phyloP scores from a whole-genome alignment of 257 asterid species.

The Catharanthus roseus region DNA sequence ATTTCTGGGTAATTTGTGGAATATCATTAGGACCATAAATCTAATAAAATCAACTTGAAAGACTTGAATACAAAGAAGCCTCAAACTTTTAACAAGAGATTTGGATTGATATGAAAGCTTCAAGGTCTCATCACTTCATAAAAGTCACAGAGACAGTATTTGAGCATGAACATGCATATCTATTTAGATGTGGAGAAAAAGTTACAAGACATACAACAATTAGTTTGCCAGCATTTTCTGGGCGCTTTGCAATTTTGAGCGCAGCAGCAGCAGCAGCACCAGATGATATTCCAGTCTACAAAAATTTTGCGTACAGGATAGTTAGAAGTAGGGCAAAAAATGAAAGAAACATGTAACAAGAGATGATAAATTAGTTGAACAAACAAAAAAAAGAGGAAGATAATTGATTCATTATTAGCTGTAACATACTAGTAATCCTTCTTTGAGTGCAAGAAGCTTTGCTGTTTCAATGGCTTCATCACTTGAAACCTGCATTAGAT shows the following conservation, averaged over 20 bases:
- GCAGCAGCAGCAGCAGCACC: conserved; percentile 96
- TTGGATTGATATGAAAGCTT: too few relatives aligned
- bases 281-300: conserved; percentile 89
- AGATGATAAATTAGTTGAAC: not conserved
- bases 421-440: conserved; percentile 70
- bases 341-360: not conserved
- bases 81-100: too few relatives aligned
- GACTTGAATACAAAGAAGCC: too few relatives aligned
- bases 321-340: not conserved
- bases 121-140: too few relatives aligned
- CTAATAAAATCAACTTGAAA: too few relatives aligned
- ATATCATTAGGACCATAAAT: too few relatives aligned
- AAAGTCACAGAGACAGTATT: not conserved
- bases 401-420: not conserved
- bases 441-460: conserved; percentile 79
- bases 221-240: conserved; percentile 84
- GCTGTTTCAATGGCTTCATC: conserved; percentile 93
- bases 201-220: conserved; percentile 62
- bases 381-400: not conserved
- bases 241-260: conserved; percentile 46
- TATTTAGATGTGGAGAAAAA: not conserved
- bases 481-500: conserved; percentile 56
- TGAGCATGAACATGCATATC: not conserved
- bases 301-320: conserved; percentile 15
- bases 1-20: too few relatives aligned